Conservation (phyloP, 257 asterid species). For the Ilex asprella region DNA sequence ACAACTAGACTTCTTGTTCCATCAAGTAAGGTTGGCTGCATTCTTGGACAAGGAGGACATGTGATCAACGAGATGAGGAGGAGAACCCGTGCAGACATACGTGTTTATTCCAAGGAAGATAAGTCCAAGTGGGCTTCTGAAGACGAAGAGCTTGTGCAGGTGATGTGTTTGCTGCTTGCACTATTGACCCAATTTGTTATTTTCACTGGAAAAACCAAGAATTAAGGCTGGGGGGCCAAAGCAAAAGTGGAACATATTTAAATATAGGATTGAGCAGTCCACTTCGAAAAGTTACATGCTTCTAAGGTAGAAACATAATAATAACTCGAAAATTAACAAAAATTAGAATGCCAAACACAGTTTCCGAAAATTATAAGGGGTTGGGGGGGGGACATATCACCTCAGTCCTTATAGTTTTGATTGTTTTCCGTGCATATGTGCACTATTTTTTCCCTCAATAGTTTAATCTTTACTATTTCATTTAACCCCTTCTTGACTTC, state of each 20-base stretch:
- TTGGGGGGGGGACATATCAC: background rate
- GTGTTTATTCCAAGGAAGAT: conserved; percentile 64
- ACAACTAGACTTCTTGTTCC: conserved; percentile 73
- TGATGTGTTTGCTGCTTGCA: conserved; percentile 16
- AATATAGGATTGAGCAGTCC: too few relatives aligned
- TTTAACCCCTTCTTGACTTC: background rate
- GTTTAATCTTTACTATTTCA: too few relatives aligned
- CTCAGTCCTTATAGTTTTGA: background rate
- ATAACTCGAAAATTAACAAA: too few relatives aligned
- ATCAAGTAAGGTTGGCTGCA: conserved; percentile 82
- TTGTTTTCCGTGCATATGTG: background rate
- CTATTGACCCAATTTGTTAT: too few relatives aligned
- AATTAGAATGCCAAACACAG: too few relatives aligned
- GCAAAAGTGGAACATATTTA: too few relatives aligned
- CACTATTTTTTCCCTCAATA: too few relatives aligned
- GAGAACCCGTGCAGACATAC: conserved; percentile 79
- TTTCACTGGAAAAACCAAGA: too few relatives aligned
- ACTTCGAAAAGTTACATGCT: too few relatives aligned
- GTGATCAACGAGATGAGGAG: conserved; percentile 82
- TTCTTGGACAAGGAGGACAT: conserved; percentile 82
- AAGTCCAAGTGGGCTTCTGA: conserved; percentile 64
- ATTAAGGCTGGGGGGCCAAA: too few relatives aligned
- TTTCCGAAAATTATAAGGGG: too few relatives aligned
- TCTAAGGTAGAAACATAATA: too few relatives aligned
- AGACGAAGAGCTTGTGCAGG: conserved; percentile 96